A percentile compares a stretch with the other conserved stretches of the same genome.
phyloP scores from a whole-genome alignment of 495 filamentous ascomycete genomes.

The Penicillium longicatenatum region DNA sequence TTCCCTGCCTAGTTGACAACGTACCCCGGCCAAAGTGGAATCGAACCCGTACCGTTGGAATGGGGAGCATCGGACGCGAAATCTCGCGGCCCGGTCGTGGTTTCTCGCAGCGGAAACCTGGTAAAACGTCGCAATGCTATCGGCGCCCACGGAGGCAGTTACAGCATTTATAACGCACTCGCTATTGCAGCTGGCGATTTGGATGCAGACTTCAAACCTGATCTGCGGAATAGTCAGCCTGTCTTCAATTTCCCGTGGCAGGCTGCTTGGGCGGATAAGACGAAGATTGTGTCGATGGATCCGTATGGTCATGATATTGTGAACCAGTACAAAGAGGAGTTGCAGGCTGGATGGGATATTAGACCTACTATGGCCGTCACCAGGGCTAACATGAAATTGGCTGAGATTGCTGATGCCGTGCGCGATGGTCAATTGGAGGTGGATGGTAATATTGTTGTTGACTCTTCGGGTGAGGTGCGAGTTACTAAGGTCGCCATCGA shows the following conservation, averaged over 20 bases:
- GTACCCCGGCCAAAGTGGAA: conserved; percentile 91
- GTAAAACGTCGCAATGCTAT: conserved; percentile 85
- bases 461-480: conserved; percentile 78
- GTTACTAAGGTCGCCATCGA: conserved; percentile 98
- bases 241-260: conserved; percentile 86
- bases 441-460: conserved; percentile 90
- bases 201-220: conserved; percentile 79
- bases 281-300: conserved; percentile 98
- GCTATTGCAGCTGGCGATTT: conserved; percentile 91
- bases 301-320: conserved; percentile 79
- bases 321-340: conserved; percentile 39
- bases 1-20: conserved; percentile 61
- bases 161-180: conserved; percentile 93
- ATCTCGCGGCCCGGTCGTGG: conserved; percentile 84
- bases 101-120: conserved; percentile 72
- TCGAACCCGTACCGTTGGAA: conserved; percentile 83
- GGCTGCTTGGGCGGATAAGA: conserved; percentile 84
- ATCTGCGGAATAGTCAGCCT: conserved; percentile 93
- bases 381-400: conserved; percentile 93
- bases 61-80: conserved; percentile 82
- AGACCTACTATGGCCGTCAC: conserved; percentile 95
- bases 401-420: conserved; percentile 89
- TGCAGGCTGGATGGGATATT: conserved; percentile 80
- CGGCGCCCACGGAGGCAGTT: conserved; percentile 95
- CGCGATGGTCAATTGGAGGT: conserved; percentile 74